Evolutionary conservation across 495 filamentous ascomycete genomes (phyloP), one percentile per base, ranked within the genome.

Genomic region (Penicillium coprophilum): DNA sequence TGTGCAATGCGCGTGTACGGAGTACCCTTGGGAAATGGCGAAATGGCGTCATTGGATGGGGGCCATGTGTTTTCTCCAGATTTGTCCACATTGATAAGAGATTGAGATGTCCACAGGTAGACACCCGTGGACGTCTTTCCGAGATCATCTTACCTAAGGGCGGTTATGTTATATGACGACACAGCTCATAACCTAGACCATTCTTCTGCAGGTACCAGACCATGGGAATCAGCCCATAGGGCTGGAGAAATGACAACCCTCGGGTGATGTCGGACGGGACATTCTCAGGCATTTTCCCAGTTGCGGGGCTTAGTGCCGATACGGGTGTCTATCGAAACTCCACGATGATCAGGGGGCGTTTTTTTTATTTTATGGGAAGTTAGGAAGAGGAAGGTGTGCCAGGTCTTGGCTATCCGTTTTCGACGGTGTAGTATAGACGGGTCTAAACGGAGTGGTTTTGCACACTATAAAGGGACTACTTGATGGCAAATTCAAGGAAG

Each of bases 241-340:
- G 62, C 56, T 61, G 52, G 41, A 38, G 48, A 24, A 30, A 27
- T 27, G 38, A 4, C 27, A n/a, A 15, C 3, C 6, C 20, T 65
- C 65, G 65, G 65, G 50, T 50, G 51, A 65, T 58, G n/a, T 65
- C 65, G 65, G 65, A 57, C 24, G 40, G 46, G 46, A 57, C 59
- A 63, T 59, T 57, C 36, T 62, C 19, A 4, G 15, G 17, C 40
- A 41, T 38, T 47, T 32, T 34, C 21, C 52, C 11, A 31, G n/a
- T 51, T 51, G 62, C 65, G 62, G 62, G 59, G 65, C 54, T 57
- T 60, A 60, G 56, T 63, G 60, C 46, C 46, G 45, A 48, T 62
- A 59, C 43, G 45, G 50, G 23, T 23, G 20, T 49, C 36, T 49
- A 44, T 21, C 30, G 6, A 32, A 50, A 19, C 53, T 54, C 62